Evolutionary conservation across 225 moss, liverwort and hornwort genomes (phyloP).

Genomic region (Physcomitrium patens): DNA sequence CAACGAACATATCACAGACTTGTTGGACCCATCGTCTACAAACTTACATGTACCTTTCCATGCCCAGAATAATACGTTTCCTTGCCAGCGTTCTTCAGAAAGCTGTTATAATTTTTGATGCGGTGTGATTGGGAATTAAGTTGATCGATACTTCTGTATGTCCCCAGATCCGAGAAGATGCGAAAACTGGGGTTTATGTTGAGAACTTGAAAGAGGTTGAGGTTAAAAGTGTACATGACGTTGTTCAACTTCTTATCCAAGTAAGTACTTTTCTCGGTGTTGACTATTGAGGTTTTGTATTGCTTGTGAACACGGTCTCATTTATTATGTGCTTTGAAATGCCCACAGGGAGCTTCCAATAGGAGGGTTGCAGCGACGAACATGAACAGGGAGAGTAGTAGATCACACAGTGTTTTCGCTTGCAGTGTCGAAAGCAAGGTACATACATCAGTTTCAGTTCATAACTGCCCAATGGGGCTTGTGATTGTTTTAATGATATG

Average conservation of each 20-base stretch:
- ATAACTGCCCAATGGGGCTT: background rate
- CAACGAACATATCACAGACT: conserved; percentile 50
- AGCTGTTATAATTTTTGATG: background rate
- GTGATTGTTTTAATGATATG: background rate
- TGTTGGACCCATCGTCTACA: conserved; percentile 44
- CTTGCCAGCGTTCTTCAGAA: background rate
- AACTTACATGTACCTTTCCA: conserved; percentile 37
- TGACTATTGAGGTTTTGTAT: background rate
- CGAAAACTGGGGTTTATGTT: conserved; percentile 76
- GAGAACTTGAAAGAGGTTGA: conserved; percentile 77
- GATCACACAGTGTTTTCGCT: conserved; percentile 86
- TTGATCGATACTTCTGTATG: background rate
- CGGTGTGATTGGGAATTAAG: background rate
- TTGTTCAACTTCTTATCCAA: conserved; percentile 76
- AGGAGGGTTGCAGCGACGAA: conserved; percentile 81
- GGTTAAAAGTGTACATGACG: conserved; percentile 73
- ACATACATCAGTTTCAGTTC: background rate
- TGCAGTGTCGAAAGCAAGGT: conserved; percentile 86
- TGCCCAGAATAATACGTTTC: background rate
- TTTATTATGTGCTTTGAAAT: background rate
- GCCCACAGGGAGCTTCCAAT: conserved; percentile 64
- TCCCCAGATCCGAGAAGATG: conserved; percentile 70
- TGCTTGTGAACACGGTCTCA: background rate
- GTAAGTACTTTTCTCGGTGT: conserved; percentile 28
- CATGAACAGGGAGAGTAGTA: conserved; percentile 86